Evolutionary conservation across 306 rosid species (phyloP).

Genomic region (Castanea sativa): DNA sequence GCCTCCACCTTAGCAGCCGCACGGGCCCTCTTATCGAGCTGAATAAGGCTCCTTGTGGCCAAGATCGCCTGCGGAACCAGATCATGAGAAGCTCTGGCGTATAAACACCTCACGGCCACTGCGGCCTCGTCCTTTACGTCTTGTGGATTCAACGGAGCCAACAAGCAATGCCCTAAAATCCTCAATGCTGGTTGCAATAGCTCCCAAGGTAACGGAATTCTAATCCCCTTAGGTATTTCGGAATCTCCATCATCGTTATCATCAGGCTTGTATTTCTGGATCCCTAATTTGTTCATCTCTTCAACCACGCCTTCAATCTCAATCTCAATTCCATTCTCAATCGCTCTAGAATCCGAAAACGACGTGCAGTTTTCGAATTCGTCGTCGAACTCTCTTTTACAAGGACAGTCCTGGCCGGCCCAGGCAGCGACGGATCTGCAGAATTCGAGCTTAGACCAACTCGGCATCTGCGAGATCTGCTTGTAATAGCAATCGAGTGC

Average conservation of each 20-base stretch:
- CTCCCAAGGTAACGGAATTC: conserved; percentile 96
- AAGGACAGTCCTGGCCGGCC: conserved; percentile 87
- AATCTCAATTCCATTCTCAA: conserved; percentile 27
- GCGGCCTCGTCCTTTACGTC: conserved; percentile 80
- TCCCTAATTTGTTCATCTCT: conserved; percentile 41
- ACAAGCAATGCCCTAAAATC: conserved; percentile 83
- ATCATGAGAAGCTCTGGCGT: conserved; percentile 88
- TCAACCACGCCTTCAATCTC: conserved; percentile 42
- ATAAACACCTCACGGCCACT: conserved; percentile 59
- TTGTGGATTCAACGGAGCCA: conserved; percentile 72
- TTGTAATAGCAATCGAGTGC: conserved; percentile 74
- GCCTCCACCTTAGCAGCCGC: conserved; percentile 40
- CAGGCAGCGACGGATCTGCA: conserved; percentile 63
- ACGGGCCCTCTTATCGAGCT: conserved; percentile 67
- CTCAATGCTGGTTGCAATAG: conserved; percentile 80
- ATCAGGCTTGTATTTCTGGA: conserved; percentile 25
- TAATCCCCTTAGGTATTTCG: conserved; percentile 41
- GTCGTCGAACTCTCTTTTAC: conserved; percentile 45
- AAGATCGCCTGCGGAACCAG: conserved; percentile 85
- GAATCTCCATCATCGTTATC: neutral
- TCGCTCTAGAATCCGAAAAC: conserved; percentile 27
- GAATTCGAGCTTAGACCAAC: conserved; percentile 87
- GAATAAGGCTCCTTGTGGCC: conserved; percentile 86
- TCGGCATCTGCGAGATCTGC: conserved; percentile 96
- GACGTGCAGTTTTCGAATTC: conserved; percentile 24